These are phyloP conservation scores for Suhomyces kunorum DNA, from an alignment of 1,139 yeast species.

Conservation along the genomic window DNA sequence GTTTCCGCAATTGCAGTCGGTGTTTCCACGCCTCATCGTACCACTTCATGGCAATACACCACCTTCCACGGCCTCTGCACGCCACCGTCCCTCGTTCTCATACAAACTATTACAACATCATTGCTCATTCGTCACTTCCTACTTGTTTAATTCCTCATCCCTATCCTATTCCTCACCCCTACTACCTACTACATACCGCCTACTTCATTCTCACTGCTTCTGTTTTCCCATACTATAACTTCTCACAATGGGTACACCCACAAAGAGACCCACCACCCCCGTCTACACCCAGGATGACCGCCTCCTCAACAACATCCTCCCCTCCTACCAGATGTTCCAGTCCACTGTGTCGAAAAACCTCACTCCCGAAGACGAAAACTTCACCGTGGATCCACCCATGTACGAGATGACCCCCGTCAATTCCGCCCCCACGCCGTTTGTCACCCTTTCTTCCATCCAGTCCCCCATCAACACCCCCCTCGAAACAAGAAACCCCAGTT, in stretches of 20 bases:
- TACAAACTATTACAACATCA: no score
- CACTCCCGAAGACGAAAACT: conserved; percentile 44
- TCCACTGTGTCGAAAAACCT: conserved; percentile 43
- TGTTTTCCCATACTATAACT: background rate
- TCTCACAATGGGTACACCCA: conserved; percentile 2
- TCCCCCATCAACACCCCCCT: conserved; percentile 14
- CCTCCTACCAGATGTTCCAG: conserved; percentile 51
- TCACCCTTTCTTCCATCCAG: conserved; percentile 13
- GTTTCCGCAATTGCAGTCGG: no score
- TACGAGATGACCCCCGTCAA: conserved; percentile 42
- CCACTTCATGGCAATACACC: no score
- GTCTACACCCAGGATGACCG: conserved; percentile 17
- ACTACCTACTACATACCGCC: no score
- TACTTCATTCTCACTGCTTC: no score
- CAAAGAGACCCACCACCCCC: conserved; percentile 7
- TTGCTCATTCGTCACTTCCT: no score
- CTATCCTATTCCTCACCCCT: no score
- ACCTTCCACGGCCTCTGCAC: no score
- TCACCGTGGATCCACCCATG: conserved; percentile 43
- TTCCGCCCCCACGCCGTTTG: conserved; percentile 19
- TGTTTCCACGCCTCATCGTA: no score
- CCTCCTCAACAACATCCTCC: conserved; percentile 43
- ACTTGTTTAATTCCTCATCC: no score
- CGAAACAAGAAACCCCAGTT: conserved; percentile 3
- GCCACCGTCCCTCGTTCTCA: no score